Conservation (phyloP, 2,329 filamentous ascomycete species). For the Epicoccum nigrum region DNA sequence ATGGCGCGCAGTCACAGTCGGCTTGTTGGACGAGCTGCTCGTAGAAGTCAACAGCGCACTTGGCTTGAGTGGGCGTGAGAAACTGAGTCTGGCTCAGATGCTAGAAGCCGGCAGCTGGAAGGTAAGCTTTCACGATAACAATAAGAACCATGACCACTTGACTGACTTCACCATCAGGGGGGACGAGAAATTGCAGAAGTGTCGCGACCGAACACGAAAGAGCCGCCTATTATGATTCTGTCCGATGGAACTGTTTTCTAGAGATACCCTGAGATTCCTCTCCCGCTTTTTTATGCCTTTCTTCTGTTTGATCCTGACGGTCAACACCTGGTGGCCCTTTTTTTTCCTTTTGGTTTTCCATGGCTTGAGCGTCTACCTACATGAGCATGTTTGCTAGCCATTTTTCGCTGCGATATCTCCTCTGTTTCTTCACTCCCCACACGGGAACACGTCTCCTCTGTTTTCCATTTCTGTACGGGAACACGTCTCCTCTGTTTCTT, state of each 20-base stretch:
- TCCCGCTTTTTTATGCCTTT: conserved; percentile 35
- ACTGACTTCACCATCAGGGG: conserved; percentile 61
- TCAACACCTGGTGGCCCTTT: conserved; percentile 27
- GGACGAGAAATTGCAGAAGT: conserved; percentile 96
- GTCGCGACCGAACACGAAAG: conserved; percentile 92
- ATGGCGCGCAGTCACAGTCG: conserved; percentile 77
- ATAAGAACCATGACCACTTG: not conserved
- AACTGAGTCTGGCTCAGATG: conserved; percentile 81
- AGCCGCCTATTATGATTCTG: conserved; percentile 93
- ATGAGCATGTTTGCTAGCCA: conserved; percentile 10
- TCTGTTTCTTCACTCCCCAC: too few relatives aligned
- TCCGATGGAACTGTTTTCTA: conserved; percentile 96
- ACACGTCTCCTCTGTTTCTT: too few relatives aligned
- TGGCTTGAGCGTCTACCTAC: conserved; percentile 16
- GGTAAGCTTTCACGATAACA: conserved; percentile 66
- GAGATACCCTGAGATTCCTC: conserved; percentile 52
- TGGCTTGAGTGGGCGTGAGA: conserved; percentile 70
- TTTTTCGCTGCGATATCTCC: conserved; percentile 9
- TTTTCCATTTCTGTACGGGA: too few relatives aligned
- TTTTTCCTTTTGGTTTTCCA: conserved; percentile 24
- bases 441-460: too few relatives aligned
- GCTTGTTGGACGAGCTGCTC: conserved; percentile 73
- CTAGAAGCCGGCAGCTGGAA: conserved; percentile 98
- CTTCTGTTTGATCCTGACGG: conserved; percentile 31
- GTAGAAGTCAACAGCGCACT: conserved; percentile 72